A percentile compares a stretch with the other conserved stretches of the same genome.
phyloP scores from a whole-genome alignment of 2,329 filamentous ascomycete species.

The Scopulariopsis brevicaulis region DNA sequence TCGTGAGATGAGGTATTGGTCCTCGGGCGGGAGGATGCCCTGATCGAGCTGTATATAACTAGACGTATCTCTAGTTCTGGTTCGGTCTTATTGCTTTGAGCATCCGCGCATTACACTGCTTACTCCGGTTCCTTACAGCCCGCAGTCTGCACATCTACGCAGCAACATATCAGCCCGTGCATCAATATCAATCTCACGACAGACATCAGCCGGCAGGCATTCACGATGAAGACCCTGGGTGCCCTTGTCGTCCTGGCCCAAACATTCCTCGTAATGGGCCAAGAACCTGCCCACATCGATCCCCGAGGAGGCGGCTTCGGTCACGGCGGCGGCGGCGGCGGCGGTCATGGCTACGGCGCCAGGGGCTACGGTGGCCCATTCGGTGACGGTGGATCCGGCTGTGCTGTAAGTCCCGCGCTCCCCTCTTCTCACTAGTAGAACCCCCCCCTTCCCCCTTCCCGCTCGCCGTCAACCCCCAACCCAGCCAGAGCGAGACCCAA shows the following conservation, averaged over 20 bases:
- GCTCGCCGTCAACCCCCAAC: background rate
- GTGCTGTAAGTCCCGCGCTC: constrained; percentile 8
- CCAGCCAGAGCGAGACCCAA: background rate
- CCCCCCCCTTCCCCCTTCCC: background rate
- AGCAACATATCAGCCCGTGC: background rate
- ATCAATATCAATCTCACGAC: background rate
- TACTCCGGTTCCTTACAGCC: background rate
- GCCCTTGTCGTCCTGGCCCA: constrained; percentile 4
- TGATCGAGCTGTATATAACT: background rate
- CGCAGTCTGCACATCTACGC: background rate
- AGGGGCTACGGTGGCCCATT: constrained; percentile 5
- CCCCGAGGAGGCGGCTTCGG: constrained; percentile 4
- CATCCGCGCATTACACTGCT: background rate
- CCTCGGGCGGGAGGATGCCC: background rate
- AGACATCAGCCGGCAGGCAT: background rate
- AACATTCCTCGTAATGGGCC: background rate
- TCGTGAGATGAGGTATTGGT: background rate
- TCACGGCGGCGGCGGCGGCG: constrained; percentile 5
- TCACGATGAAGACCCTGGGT: constrained; percentile 5
- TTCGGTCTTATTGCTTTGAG: background rate
- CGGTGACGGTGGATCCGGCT: constrained; percentile 1
- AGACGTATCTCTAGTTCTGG: background rate
- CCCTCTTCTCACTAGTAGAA: background rate
- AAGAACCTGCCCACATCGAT: background rate
- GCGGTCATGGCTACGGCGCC: constrained; percentile 5